A percentile compares a stretch with the other conserved stretches of the same genome.
These are phyloP conservation scores for Candida nonsorbophila DNA, from an alignment of 805 yeast species.

Conservation along the genomic window DNA sequence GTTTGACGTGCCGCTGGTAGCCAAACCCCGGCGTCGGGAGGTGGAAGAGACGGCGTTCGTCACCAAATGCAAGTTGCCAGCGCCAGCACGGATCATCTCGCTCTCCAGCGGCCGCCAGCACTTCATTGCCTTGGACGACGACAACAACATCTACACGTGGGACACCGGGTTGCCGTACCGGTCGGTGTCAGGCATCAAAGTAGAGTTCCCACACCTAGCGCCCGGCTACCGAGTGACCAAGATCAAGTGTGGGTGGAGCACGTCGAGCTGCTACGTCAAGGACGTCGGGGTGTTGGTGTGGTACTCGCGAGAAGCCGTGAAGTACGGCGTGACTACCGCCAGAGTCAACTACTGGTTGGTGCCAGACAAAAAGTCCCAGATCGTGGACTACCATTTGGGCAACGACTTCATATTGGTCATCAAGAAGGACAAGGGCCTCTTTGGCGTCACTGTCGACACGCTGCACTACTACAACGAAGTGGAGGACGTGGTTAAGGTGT, in stretches of 20 bases:
- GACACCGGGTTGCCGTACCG: no score
- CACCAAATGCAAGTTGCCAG: conserved; percentile 15
- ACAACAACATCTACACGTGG: conserved; percentile 56
- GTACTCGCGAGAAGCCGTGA: conserved; percentile 32
- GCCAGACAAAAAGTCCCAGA: conserved; percentile 31
- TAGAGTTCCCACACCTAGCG: conserved; percentile 29
- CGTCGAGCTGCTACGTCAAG: conserved; percentile 44
- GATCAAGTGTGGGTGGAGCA: conserved; percentile 65
- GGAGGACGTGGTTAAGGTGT: conserved; percentile 14
- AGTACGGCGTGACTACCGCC: conserved; percentile 9
- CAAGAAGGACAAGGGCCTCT: conserved; percentile 40
- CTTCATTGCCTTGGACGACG: conserved; percentile 52
- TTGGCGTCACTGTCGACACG: conserved; percentile 4
- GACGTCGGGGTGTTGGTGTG: conserved; percentile 56
- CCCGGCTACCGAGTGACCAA: no score
- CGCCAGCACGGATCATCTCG: conserved; percentile 31
- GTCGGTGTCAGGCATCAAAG: conserved; percentile 33
- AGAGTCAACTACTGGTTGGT: conserved; percentile 37
- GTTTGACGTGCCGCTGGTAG: no score
- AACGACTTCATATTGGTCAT: conserved; percentile 49
- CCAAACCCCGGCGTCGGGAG: no score
- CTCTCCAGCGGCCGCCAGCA: conserved; percentile 63
- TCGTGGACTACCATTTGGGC: conserved; percentile 54
- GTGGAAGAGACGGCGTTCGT: conserved; percentile 23
- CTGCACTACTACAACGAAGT: conserved; percentile 11